phyloP scores from a whole-genome alignment of 2,329 filamentous ascomycete genomes.

The Diplodia mutila region DNA sequence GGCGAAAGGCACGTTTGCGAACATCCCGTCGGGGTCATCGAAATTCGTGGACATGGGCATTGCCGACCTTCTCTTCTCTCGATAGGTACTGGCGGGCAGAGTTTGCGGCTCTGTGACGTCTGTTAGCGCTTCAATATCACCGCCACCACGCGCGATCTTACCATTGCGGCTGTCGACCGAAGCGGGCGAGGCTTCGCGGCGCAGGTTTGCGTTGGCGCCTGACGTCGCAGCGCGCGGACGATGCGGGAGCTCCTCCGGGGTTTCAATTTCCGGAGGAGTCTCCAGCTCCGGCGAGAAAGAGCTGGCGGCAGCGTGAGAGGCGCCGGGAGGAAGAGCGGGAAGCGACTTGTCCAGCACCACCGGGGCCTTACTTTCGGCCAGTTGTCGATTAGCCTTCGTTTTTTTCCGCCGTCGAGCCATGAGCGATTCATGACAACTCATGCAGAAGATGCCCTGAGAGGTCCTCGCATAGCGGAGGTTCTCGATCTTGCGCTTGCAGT shows the following conservation, averaged over 20 bases:
- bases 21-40: slow-evolving; percentile 59
- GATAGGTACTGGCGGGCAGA: slow-evolving; percentile 75
- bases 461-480: slow-evolving; percentile 97
- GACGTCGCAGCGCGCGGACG: slow-evolving; percentile 28
- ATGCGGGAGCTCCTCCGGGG: slow-evolving; percentile 45
- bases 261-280: slow-evolving; percentile 67
- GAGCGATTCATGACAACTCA: slow-evolving; percentile 95
- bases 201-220: slow-evolving; percentile 37
- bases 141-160: slow-evolving; percentile 28
- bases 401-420: slow-evolving; percentile 93
- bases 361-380: slow-evolving; percentile 46
- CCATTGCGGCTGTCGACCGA: slow-evolving; percentile 41
- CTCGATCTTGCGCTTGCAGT: slow-evolving; percentile 98
- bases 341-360: slow-evolving; percentile 88
- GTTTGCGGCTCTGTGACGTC: slow-evolving; percentile 60
- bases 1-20: slow-evolving; percentile 51
- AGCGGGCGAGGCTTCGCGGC: slow-evolving; percentile 43
- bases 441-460: slow-evolving; percentile 98
- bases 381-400: slow-evolving; percentile 58
- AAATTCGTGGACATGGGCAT: slow-evolving; percentile 64
- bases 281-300: slow-evolving; percentile 62
- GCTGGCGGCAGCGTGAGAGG: slow-evolving; percentile 54
- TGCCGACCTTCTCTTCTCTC: slow-evolving; percentile 74
- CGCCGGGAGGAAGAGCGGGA: slow-evolving; percentile 83
- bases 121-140: background rate